These are phyloP conservation scores for Medicago ruthenica DNA, from an alignment of 306 rosid genomes.

Conservation along the genomic window DNA sequence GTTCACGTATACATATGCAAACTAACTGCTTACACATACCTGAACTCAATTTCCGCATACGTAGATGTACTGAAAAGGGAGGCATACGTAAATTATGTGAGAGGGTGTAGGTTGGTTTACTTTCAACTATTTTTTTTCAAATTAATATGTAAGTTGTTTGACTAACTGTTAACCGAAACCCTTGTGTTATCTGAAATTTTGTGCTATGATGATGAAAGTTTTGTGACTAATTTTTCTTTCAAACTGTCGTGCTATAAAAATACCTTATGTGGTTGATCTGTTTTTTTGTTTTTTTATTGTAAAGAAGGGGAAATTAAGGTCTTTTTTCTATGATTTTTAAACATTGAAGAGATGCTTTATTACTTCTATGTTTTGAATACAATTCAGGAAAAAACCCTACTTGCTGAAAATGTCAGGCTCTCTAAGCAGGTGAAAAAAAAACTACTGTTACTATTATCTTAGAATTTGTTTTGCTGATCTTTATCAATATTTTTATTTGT, in stretches of 20 bases:
- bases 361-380: slow-evolving; percentile 8
- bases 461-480: too few species aligned
- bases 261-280: too few species aligned
- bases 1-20: not conserved
- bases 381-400: slow-evolving; percentile 67
- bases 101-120: not conserved
- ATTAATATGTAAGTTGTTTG: too few species aligned
- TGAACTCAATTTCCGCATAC: too few species aligned
- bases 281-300: too few species aligned
- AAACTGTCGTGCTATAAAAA: too few species aligned
- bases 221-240: too few species aligned
- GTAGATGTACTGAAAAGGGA: not conserved
- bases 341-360: slow-evolving; percentile 17
- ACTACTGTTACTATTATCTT: not conserved
- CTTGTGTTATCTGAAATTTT: not conserved
- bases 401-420: slow-evolving; percentile 68
- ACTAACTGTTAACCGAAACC: too few species aligned
- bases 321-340: not conserved
- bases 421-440: slow-evolving; percentile 61
- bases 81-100: not conserved
- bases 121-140: too few species aligned
- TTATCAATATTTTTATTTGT: not conserved
- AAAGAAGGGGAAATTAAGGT: too few species aligned
- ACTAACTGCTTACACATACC: too few species aligned
- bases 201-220: not conserved